These are phyloP conservation scores for Cryptosporidium viatorum DNA, from an alignment of 169 alveolate genomes.

Conservation along the genomic window DNA sequence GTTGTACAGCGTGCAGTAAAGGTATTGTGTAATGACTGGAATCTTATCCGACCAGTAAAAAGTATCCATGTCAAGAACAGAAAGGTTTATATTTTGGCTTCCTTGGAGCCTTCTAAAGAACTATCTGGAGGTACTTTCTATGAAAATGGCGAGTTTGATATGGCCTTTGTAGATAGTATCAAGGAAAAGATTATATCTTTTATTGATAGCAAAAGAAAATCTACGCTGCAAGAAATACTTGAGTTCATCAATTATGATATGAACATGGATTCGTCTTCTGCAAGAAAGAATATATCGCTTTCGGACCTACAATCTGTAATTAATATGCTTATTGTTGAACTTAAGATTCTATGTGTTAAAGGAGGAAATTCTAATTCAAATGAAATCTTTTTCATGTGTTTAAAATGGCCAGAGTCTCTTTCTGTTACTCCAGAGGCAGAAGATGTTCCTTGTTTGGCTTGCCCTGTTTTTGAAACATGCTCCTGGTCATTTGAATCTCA, in stretches of 20 bases:
- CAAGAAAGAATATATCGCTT: conserved; percentile 78
- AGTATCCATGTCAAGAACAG: conserved; percentile 91
- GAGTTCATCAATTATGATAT: conserved; percentile 77
- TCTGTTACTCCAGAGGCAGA: conserved; percentile 78
- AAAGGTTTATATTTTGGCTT: conserved; percentile 87
- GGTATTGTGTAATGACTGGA: conserved; percentile 85
- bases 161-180: conserved; percentile 87
- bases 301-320: conserved; percentile 80
- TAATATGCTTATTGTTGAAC: conserved; percentile 74
- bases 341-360: conserved; percentile 79
- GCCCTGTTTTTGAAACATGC: conserved; percentile 78
- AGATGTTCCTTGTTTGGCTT: conserved; percentile 81
- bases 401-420: conserved; percentile 41
- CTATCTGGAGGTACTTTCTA: conserved; percentile 92
- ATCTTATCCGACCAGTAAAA: conserved; percentile 89
- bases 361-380: conserved; percentile 65
- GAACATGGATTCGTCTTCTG: conserved; percentile 64
- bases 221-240: conserved; percentile 63
- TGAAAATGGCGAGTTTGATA: conserved; percentile 91
- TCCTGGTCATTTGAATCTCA: conserved; percentile 60
- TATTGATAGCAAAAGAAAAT: conserved; percentile 75
- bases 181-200: conserved; percentile 78
- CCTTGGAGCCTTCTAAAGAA: conserved; percentile 91
- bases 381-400: conserved; percentile 36
- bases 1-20: conserved; percentile 89